Evolutionary conservation across 129 eudicot species (phyloP), one percentile per base, ranked within the genome.

Genomic region (Cynara cardunculus): DNA sequence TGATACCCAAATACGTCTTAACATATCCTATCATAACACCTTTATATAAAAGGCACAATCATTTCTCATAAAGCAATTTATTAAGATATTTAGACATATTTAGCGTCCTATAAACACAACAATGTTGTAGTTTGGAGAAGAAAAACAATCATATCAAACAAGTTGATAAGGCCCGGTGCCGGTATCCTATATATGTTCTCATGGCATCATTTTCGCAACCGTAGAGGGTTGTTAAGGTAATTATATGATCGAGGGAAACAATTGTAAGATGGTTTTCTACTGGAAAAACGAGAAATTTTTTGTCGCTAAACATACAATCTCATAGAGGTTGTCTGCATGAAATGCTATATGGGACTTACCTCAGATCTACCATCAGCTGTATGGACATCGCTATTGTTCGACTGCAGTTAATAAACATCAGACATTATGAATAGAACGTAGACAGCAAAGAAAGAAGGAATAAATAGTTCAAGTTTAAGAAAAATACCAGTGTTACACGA

Each of bases 321-420:
- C 53, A 11, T 10, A 41, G 53, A 11, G 53, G 53, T 41, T 41
- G 53, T 19, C 3, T 31, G 61, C 13, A 30, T 3, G 26, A 19
- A 21, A 64, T 3, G 35, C 8, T 30, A 31, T 31, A 41, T 21
- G 35, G 70, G 61, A 86, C 92, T 74, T 86, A 92, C 98, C 83
- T 83, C 90, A 11, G 78, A 34, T 87, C 98, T 83, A 75, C 76
- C 87, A 69, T 87, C 82, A 46, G 39, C 67, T 11, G 74, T 49
- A 34, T 82, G 31, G 26, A 27, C 3, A 74, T 53, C 70, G 25
- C 90, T 80, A 78, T 34, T 79, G 61, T 79, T 79, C 0, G 56
- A 85, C 98, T 94, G 95, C 76, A 83, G 76, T 73, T 85, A 32
- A 59, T 71, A 18, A 67, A 31, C 25, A 26, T n/a, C 16, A 49